Conservation (phyloP, 306 rosid genomes). For the Biancaea sappan region DNA sequence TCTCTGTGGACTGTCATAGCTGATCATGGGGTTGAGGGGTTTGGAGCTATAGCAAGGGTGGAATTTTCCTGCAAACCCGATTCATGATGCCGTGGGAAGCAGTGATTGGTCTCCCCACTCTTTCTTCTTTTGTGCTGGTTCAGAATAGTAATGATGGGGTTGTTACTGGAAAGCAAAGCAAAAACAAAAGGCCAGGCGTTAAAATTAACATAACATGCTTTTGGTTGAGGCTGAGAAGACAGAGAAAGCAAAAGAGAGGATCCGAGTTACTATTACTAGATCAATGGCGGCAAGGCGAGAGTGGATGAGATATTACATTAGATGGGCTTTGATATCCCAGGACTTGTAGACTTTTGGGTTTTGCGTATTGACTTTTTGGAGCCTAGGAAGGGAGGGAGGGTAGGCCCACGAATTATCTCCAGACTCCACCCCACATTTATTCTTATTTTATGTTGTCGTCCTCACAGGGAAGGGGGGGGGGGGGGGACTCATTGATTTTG, state of each 20-base stretch:
- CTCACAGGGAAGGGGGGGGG: no score
- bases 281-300: background rate
- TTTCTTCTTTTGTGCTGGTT: background rate
- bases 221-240: background rate
- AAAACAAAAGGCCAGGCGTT: background rate
- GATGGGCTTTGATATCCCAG: background rate
- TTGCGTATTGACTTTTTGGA: background rate
- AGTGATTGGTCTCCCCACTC: background rate
- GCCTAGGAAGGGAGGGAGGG: background rate
- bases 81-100: background rate
- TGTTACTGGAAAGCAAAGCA: constrained; percentile 11
- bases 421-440: background rate
- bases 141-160: constrained; percentile 9
- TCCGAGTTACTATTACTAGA: no score
- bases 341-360: background rate
- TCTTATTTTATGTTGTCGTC: no score
- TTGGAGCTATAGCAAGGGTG: background rate
- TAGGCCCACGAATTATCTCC: no score
- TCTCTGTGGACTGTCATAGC: constrained; percentile 12
- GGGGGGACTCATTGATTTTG: no score
- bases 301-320: no score
- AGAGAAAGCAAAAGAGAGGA: background rate
- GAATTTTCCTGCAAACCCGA: background rate
- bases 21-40: background rate
- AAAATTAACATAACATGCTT: background rate